phyloP scores from a whole-genome alignment of 2,329 filamentous ascomycete species.

The Fusarium stilboides region DNA sequence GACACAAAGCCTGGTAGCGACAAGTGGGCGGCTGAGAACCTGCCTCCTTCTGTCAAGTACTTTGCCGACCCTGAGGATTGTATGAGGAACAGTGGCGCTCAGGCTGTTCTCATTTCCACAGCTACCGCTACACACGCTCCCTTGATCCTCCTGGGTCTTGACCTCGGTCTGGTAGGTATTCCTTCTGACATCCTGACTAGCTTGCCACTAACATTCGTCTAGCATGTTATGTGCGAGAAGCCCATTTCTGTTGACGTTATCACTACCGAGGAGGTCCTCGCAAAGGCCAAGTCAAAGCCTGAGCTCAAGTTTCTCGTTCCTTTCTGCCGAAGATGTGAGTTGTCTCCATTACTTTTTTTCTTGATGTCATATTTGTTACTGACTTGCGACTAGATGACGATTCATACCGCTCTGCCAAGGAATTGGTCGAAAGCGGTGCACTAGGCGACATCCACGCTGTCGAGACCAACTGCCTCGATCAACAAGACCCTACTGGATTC shows the following conservation, averaged over 20 bases:
- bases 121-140: constrained; percentile 51
- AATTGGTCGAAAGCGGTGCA: constrained; percentile 38
- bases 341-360: no score
- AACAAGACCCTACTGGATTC: constrained; percentile 47
- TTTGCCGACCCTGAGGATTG: constrained; percentile 48
- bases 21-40: constrained; percentile 53
- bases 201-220: not conserved
- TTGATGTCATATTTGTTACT: not conserved
- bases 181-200: not conserved
- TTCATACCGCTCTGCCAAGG: constrained; percentile 36
- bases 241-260: constrained; percentile 43
- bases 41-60: constrained; percentile 44
- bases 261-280: constrained; percentile 38
- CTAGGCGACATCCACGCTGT: constrained; percentile 46
- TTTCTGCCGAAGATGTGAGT: constrained; percentile 41
- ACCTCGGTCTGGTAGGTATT: constrained; percentile 33
- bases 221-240: constrained; percentile 49
- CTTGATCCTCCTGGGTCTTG: constrained; percentile 45
- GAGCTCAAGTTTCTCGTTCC: constrained; percentile 43
- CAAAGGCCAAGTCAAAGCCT: constrained; percentile 37
- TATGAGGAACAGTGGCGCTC: constrained; percentile 49
- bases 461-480: constrained; percentile 43
- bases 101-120: constrained; percentile 51
- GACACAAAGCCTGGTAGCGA: constrained; percentile 53
- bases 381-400: constrained; percentile 26